These are phyloP conservation scores for Talaromyces amestolkiae DNA, from an alignment of 2,329 filamentous ascomycete genomes.

Conservation along the genomic window DNA sequence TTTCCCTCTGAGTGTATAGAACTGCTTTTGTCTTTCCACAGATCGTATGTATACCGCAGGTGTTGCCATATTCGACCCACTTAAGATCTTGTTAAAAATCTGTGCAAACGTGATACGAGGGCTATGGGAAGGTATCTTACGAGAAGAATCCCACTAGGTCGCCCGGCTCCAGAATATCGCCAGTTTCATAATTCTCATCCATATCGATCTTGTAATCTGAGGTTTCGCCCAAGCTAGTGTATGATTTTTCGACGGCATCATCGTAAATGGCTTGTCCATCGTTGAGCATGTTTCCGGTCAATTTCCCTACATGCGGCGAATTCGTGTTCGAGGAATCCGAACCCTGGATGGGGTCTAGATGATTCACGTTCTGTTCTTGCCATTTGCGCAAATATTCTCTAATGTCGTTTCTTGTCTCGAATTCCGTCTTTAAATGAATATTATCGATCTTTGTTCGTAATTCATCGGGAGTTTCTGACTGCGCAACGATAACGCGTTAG, in stretches of 20 bases:
- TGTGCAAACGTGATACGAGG: background rate
- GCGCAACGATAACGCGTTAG: background rate
- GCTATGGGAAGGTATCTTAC: constrained; percentile 25
- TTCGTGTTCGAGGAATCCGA: constrained; percentile 22
- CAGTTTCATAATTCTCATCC: constrained; percentile 31
- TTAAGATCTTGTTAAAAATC: constrained; percentile 14
- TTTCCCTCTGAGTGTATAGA: constrained; percentile 44
- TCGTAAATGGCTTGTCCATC: constrained; percentile 31
- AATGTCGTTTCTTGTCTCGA: constrained; percentile 39
- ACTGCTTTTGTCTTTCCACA: constrained; percentile 42
- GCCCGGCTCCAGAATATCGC: constrained; percentile 37
- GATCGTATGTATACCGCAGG: constrained; percentile 44
- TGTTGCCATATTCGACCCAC: constrained; percentile 29
- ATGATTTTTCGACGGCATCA: constrained; percentile 27
- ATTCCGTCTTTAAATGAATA: constrained; percentile 33
- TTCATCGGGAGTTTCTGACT: constrained; percentile 3
- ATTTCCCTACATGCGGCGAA: constrained; percentile 1
- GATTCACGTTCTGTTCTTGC: constrained; percentile 33
- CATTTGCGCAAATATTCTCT: constrained; percentile 43
- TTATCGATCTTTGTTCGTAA: constrained; percentile 26
- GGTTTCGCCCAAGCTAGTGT: constrained; percentile 26
- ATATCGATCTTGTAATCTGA: constrained; percentile 28
- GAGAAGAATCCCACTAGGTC: constrained; percentile 39
- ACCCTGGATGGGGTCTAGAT: constrained; percentile 31
- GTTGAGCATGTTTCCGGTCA: constrained; percentile 36